Evolutionary conservation across 345 rosid species (phyloP).

Genomic region (Trapa bicornis): DNA sequence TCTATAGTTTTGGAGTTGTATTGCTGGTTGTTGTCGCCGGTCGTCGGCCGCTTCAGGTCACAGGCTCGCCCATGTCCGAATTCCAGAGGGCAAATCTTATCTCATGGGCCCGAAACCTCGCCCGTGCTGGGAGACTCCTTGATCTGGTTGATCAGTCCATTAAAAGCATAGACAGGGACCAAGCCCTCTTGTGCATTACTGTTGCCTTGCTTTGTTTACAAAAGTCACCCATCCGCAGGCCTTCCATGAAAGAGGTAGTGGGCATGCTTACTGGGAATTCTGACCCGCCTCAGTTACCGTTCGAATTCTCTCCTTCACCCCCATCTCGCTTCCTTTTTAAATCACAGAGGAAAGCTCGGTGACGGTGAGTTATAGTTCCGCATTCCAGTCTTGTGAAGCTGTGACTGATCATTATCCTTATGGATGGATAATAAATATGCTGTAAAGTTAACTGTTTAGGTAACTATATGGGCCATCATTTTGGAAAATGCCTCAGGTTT

Average conservation of each 20-base stretch:
- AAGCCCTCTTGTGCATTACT: slow-evolving; percentile 64
- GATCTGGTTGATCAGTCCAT: slow-evolving; percentile 67
- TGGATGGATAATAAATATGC: background rate
- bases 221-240: slow-evolving; percentile 55
- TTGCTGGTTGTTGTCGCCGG: slow-evolving; percentile 75
- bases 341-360: slow-evolving; percentile 31
- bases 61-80: slow-evolving; percentile 61
- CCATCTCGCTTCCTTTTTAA: slow-evolving; percentile 47
- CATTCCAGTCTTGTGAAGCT: background rate
- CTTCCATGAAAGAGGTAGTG: slow-evolving; percentile 71
- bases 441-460: too few species aligned
- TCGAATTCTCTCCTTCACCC: slow-evolving; percentile 75
- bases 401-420: slow-evolving; percentile 8
- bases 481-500: too few species aligned
- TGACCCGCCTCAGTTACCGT: slow-evolving; percentile 52
- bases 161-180: slow-evolving; percentile 43
- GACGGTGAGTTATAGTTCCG: slow-evolving; percentile 7
- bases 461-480: too few species aligned
- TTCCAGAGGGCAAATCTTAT: slow-evolving; percentile 76
- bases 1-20: slow-evolving; percentile 74
- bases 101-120: slow-evolving; percentile 83
- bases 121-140: slow-evolving; percentile 53
- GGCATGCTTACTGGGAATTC: slow-evolving; percentile 52
- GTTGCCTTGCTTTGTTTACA: slow-evolving; percentile 76
- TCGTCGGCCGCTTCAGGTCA: slow-evolving; percentile 71